These are phyloP conservation scores for Stygiomarasmius scandens DNA, from an alignment of 1,284 basidiomycete species.

Conservation along the genomic window DNA sequence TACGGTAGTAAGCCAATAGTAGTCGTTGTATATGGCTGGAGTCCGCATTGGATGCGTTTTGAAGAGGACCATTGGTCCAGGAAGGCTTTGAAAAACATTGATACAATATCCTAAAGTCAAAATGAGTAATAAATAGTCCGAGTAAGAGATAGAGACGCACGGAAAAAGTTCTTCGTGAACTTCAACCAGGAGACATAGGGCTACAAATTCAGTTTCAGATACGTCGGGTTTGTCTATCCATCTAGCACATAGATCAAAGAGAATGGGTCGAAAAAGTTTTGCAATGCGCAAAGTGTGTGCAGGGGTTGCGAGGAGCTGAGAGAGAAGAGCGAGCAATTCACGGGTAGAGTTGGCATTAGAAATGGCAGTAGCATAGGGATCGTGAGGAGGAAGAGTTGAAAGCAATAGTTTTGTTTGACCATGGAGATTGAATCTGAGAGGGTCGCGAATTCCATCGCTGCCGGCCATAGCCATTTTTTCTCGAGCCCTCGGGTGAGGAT, in stretches of 20 bases:
- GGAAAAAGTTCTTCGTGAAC: slow-evolving; percentile 76
- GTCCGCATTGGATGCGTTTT: slow-evolving; percentile 42
- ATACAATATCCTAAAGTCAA: slow-evolving; percentile 48
- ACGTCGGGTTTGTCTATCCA: slow-evolving; percentile 60
- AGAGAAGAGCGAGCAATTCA: slow-evolving; percentile 47
- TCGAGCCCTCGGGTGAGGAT: neutral
- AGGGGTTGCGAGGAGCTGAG: slow-evolving; percentile 51
- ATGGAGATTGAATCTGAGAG: slow-evolving; percentile 54
- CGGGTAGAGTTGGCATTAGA: slow-evolving; percentile 37
- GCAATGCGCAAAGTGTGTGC: slow-evolving; percentile 61
- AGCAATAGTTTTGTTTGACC: slow-evolving; percentile 51
- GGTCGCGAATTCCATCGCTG: slow-evolving; percentile 30
- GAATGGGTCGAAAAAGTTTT: slow-evolving; percentile 62
- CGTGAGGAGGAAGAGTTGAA: slow-evolving; percentile 41
- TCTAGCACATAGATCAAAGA: slow-evolving; percentile 71
- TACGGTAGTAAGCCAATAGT: slow-evolving; percentile 80
- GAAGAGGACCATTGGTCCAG: slow-evolving; percentile 59
- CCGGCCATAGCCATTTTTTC: neutral
- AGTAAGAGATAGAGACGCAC: slow-evolving; percentile 46
- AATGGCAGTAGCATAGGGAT: slow-evolving; percentile 35
- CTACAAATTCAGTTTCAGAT: slow-evolving; percentile 56
- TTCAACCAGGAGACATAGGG: slow-evolving; percentile 65
- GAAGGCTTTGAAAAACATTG: slow-evolving; percentile 47
- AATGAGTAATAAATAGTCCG: slow-evolving; percentile 7
- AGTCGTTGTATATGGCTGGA: slow-evolving; percentile 58